phyloP scores from a whole-genome alignment of 495 filamentous ascomycete species.

The Penicillium egyptiacum region DNA sequence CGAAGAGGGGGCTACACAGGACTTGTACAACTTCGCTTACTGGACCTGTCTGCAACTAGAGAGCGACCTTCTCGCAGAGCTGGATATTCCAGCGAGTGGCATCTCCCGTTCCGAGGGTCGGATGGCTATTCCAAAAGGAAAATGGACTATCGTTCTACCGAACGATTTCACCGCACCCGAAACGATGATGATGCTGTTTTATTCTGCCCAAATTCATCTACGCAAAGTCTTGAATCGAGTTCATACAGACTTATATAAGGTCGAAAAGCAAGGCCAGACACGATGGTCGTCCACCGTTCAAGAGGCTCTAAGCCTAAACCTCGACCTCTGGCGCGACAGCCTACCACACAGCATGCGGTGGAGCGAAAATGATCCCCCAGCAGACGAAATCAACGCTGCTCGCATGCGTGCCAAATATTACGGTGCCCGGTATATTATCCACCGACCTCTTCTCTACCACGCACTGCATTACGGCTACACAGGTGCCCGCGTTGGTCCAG shows the following conservation, averaged over 20 bases:
- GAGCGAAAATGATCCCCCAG: constrained; percentile 64
- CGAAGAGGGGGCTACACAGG: constrained; percentile 30
- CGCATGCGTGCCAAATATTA: constrained; percentile 92
- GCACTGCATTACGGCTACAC: constrained; percentile 53
- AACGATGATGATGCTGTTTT: constrained; percentile 68
- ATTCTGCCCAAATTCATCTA: constrained; percentile 81
- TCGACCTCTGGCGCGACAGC: constrained; percentile 50
- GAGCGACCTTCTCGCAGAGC: constrained; percentile 91
- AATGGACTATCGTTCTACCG: constrained; percentile 33
- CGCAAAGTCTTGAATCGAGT: constrained; percentile 82
- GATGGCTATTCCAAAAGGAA: constrained; percentile 60
- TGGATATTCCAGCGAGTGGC: constrained; percentile 76
- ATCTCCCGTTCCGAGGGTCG: constrained; percentile 70
- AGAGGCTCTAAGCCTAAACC: constrained; percentile 45
- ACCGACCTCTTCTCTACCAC: constrained; percentile 74
- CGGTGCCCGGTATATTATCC: constrained; percentile 86
- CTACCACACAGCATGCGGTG: constrained; percentile 57
- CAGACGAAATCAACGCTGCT: constrained; percentile 76
- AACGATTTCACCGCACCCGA: constrained; percentile 36
- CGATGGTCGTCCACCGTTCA: constrained; percentile 38
- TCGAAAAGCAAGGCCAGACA: constrained; percentile 40
- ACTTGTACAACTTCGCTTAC: constrained; percentile 73
- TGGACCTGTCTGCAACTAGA: constrained; percentile 96
- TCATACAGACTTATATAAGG: constrained; percentile 77
- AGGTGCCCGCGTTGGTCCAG: constrained; percentile 23